Evolutionary conservation across 139 green algal species (phyloP).

Genomic region (Gonium pectorale): DNA sequence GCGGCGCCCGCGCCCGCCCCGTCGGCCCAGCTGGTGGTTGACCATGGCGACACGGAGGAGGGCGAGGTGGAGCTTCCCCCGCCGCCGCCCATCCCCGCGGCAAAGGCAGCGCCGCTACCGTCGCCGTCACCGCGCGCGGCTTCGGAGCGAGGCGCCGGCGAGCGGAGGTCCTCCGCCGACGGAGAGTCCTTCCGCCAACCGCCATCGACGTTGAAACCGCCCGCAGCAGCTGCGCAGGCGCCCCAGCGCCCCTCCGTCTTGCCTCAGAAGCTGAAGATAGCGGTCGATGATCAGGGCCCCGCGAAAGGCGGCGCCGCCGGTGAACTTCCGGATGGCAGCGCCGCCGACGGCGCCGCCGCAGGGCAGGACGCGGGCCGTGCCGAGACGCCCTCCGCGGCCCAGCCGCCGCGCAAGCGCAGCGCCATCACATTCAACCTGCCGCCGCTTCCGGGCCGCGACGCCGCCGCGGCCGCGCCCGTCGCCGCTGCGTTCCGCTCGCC

Average conservation of each 20-base stretch:
- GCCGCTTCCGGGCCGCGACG: no score
- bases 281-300: no score
- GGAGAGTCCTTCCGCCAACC: background rate
- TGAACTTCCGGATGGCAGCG: background rate
- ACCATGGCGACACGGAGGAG: constrained; percentile 4
- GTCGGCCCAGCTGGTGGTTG: no score
- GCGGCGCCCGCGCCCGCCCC: no score
- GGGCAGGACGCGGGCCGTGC: background rate
- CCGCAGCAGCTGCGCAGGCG: background rate
- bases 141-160: background rate
- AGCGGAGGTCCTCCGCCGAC: background rate
- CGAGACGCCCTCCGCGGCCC: background rate
- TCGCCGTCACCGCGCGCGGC: no score
- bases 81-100: background rate
- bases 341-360: no score
- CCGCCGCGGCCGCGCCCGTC: no score
- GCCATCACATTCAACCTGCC: constrained; percentile 19
- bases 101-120: no score
- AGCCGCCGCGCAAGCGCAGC: constrained; percentile 17
- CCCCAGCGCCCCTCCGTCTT: no score
- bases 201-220: background rate
- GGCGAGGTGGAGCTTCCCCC: constrained; percentile 21
- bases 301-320: background rate
- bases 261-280: no score
- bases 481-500: no score